Percentiles rank a stretch among this genome's conserved stretches.
Conservation (phyloP, 176 grass and related monocot species). For the Stipa capillata region DNA sequence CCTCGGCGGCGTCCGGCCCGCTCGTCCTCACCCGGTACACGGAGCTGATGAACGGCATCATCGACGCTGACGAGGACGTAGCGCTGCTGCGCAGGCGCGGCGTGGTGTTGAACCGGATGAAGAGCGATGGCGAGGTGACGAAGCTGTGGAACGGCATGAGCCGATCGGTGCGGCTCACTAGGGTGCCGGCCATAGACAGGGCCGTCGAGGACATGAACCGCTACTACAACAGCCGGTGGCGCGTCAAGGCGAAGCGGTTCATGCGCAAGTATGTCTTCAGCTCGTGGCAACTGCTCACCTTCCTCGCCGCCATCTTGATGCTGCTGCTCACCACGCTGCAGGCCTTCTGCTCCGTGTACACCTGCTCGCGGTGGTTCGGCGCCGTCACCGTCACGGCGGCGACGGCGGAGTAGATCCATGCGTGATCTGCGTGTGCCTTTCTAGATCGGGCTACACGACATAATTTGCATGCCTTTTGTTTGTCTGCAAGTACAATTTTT, state of each 20-base stretch:
- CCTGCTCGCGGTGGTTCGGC: constrained; percentile 79
- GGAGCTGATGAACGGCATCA: constrained; percentile 90
- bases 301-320: constrained; percentile 68
- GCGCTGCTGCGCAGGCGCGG: constrained; percentile 45
- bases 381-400: constrained; percentile 20
- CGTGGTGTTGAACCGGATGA: constrained; percentile 74
- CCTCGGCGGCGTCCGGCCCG: constrained; percentile 46
- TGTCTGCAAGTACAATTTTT: background rate
- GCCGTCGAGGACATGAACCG: constrained; percentile 65
- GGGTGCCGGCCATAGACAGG: constrained; percentile 54
- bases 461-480: background rate
- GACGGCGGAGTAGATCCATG: background rate
- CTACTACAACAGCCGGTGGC: constrained; percentile 58
- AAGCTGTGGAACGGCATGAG: constrained; percentile 78
- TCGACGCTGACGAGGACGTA: constrained; percentile 72
- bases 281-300: constrained; percentile 87
- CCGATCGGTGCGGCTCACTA: constrained; percentile 59
- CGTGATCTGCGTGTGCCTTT: background rate
- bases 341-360: constrained; percentile 81
- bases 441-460: too few relatives aligned
- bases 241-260: constrained; percentile 67
- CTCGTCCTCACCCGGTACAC: constrained; percentile 68
- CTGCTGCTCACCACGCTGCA: constrained; percentile 72
- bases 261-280: constrained; percentile 80
- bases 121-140: constrained; percentile 62